Evolutionary conservation across 805 yeast genomes (phyloP).

Genomic region (Yamadazyma philogaea): DNA sequence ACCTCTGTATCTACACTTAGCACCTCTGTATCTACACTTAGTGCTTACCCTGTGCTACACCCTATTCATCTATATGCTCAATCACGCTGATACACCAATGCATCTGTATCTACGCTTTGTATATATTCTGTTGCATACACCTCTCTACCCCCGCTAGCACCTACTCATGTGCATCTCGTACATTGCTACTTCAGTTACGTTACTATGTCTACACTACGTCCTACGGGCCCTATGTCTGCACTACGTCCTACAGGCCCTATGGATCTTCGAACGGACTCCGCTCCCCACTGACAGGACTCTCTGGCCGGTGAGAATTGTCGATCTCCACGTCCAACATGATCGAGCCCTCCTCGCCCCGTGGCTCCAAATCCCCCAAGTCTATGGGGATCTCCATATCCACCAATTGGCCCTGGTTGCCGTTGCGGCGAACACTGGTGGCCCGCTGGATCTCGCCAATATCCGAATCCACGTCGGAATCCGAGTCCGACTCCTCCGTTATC

Average conservation of each 20-base stretch:
- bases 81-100: no score
- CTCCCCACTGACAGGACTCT: slow-evolving; percentile 17
- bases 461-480: slow-evolving; percentile 43
- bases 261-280: slow-evolving; percentile 30
- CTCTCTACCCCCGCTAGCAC: no score
- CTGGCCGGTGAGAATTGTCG: slow-evolving; percentile 18
- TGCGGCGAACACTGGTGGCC: slow-evolving; percentile 34
- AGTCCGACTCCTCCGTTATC: slow-evolving; percentile 14
- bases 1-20: no score
- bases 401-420: slow-evolving; percentile 8
- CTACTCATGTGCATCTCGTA: no score
- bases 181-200: no score
- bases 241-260: not conserved
- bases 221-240: not conserved
- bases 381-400: slow-evolving; percentile 11
- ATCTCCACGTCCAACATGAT: slow-evolving; percentile 33
- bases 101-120: no score
- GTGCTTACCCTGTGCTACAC: no score
- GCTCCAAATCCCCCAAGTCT: slow-evolving; percentile 13
- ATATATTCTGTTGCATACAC: no score
- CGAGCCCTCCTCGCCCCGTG: slow-evolving; percentile 18
- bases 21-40: no score
- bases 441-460: slow-evolving; percentile 44
- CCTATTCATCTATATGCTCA: no score
- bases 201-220: not conserved